These are phyloP conservation scores for Penicillium roqueforti DNA, from an alignment of 495 filamentous ascomycete species.

Conservation along the genomic window DNA sequence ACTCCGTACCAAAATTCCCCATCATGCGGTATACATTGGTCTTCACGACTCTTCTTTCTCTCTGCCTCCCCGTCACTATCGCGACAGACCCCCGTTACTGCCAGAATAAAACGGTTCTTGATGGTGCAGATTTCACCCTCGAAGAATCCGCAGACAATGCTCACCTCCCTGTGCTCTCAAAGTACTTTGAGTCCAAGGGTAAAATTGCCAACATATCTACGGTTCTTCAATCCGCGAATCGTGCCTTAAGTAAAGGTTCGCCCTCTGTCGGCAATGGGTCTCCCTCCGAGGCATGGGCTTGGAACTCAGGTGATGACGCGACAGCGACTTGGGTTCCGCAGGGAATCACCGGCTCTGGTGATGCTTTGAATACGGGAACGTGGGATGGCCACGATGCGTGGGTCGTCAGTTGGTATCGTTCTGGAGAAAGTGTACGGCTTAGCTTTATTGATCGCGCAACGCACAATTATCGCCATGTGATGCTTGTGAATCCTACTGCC, in stretches of 20 bases:
- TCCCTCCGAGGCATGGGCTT: slow-evolving; percentile 23
- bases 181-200: slow-evolving; percentile 14
- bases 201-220: slow-evolving; percentile 27
- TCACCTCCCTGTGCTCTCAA: slow-evolving; percentile 14
- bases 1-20: not conserved
- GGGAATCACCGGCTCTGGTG: slow-evolving; percentile 36
- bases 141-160: slow-evolving; percentile 16
- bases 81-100: slow-evolving; percentile 1
- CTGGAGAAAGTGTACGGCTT: slow-evolving; percentile 30
- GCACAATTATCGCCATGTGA: slow-evolving; percentile 36
- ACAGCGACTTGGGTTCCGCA: slow-evolving; percentile 38
- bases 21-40: not conserved
- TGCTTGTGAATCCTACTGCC: slow-evolving; percentile 32
- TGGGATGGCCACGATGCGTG: slow-evolving; percentile 33
- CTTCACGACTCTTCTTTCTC: not conserved
- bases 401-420: slow-evolving; percentile 38
- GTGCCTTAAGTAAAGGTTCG: slow-evolving; percentile 23
- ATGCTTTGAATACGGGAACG: slow-evolving; percentile 28
- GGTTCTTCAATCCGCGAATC: slow-evolving; percentile 35
- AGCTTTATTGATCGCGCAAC: slow-evolving; percentile 33
- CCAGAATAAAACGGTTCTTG: not conserved
- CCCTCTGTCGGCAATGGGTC: slow-evolving; percentile 19
- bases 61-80: not conserved
- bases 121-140: slow-evolving; percentile 5
- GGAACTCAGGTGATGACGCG: slow-evolving; percentile 30